Evolutionary conservation across 495 filamentous ascomycete genomes (phyloP).

Genomic region (Staphylotrichum longicolle): DNA sequence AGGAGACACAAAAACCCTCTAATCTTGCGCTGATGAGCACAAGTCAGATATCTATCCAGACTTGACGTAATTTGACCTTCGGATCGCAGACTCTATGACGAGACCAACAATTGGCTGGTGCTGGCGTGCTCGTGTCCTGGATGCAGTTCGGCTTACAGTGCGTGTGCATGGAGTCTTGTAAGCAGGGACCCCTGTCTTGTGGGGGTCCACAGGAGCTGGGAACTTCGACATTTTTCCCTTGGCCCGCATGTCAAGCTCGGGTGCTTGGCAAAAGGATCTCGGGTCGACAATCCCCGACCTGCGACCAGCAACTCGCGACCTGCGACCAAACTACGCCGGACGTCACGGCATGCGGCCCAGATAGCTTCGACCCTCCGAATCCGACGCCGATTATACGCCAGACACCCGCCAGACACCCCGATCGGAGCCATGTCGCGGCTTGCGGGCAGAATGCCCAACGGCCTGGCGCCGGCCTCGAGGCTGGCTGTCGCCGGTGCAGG

Average conservation of each 20-base stretch:
- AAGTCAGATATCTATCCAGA: not conserved
- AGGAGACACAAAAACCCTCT: no score
- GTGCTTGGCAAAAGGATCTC: constrained; percentile 3
- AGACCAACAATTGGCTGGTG: not conserved
- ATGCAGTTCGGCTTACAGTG: not conserved
- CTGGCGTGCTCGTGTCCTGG: not conserved
- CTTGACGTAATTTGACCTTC: not conserved
- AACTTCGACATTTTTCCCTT: constrained; percentile 12
- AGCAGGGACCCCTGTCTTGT: not conserved
- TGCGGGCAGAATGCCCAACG: constrained; percentile 31
- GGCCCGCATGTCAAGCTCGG: not conserved
- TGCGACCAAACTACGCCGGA: not conserved
- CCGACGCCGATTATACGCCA: constrained; percentile 51
- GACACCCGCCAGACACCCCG: not conserved
- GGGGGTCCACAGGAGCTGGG: constrained; percentile 1
- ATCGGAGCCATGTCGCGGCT: constrained; percentile 34
- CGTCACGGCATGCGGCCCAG: constrained; percentile 8
- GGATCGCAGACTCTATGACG: not conserved
- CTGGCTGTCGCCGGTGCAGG: constrained; percentile 11
- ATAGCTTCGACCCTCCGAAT: not conserved
- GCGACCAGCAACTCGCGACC: constrained; percentile 3
- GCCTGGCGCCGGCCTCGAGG: constrained; percentile 19
- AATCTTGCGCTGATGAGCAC: no score
- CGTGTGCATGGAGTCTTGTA: no score
- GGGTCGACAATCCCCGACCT: constrained; percentile 12